Evolutionary conservation across 805 yeast genomes (phyloP).

Genomic region (Kurtzmaniella cleridarum): DNA sequence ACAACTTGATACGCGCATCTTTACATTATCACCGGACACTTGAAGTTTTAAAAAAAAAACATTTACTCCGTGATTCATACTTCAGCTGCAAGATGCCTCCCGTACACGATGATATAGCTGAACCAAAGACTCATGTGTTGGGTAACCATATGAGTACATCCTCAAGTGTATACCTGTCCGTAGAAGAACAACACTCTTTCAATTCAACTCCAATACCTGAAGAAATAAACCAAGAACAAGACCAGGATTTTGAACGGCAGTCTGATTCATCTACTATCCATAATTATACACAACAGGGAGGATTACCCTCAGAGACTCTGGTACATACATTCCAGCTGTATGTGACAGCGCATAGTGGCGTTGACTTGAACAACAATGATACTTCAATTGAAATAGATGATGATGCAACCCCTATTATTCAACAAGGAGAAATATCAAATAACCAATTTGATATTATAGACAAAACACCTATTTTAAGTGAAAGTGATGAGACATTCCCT

Average conservation of each 20-base stretch:
- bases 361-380: neutral
- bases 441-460: conserved; percentile 18
- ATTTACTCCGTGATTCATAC: no score
- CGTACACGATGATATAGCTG: neutral
- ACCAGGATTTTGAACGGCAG: neutral
- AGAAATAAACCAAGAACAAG: neutral
- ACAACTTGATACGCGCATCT: no score
- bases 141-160: conserved; percentile 24
- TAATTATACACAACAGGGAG: neutral
- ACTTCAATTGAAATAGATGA: conserved; percentile 10
- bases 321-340: conserved; percentile 21
- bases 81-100: no score
- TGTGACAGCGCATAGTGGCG: conserved; percentile 19
- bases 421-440: conserved; percentile 4
- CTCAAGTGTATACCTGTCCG: conserved; percentile 32
- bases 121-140: conserved; percentile 4
- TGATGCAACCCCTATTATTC: conserved; percentile 29
- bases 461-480: conserved; percentile 21
- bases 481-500: neutral
- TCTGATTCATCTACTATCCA: neutral
- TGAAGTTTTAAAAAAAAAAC: no score
- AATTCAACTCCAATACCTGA: neutral
- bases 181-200: conserved; percentile 12
- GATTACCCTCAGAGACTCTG: neutral
- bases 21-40: no score